phyloP scores from a whole-genome alignment of 176 grass and related monocot genomes.

The Themeda triandra region DNA sequence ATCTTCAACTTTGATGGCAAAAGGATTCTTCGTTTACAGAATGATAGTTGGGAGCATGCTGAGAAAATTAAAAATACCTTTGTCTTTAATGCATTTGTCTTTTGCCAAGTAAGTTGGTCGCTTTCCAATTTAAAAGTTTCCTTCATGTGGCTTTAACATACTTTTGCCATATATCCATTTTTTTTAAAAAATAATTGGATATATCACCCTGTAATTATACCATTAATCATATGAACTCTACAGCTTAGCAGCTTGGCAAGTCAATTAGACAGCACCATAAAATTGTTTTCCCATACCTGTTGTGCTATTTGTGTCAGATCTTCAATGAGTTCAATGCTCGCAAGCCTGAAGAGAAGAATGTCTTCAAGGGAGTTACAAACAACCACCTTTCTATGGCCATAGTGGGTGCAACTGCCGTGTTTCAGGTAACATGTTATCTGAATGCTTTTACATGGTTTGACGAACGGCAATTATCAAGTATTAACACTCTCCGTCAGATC shows the following conservation, averaged over 20 bases:
- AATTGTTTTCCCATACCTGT: background rate
- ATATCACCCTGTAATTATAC: background rate
- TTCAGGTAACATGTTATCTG: conserved; percentile 59
- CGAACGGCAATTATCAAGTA: background rate
- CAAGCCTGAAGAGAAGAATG: conserved; percentile 79
- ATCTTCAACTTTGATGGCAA: conserved; percentile 67
- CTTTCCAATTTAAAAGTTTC: background rate
- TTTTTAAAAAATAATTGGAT: background rate
- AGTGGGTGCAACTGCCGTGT: conserved; percentile 53
- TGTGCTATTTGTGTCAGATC: conserved; percentile 43
- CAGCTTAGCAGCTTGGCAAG: background rate
- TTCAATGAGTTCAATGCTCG: conserved; percentile 96
- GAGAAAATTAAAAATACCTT: conserved; percentile 83
- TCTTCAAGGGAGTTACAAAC: conserved; percentile 74
- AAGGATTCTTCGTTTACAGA: conserved; percentile 52
- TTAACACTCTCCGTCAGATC: conserved; percentile 40
- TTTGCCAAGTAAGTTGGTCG: conserved; percentile 57
- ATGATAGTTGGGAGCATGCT: conserved; percentile 46
- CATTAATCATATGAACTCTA: background rate
- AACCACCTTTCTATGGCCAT: conserved; percentile 78
- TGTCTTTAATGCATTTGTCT: conserved; percentile 89
- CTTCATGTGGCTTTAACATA: background rate
- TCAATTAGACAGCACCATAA: background rate
- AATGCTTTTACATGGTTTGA: background rate
- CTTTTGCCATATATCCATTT: background rate